Percentiles rank a stretch among this genome's conserved stretches.
Conservation (phyloP, 371 early-diverging fungal species). For the Capniomyces stellatus region DNA sequence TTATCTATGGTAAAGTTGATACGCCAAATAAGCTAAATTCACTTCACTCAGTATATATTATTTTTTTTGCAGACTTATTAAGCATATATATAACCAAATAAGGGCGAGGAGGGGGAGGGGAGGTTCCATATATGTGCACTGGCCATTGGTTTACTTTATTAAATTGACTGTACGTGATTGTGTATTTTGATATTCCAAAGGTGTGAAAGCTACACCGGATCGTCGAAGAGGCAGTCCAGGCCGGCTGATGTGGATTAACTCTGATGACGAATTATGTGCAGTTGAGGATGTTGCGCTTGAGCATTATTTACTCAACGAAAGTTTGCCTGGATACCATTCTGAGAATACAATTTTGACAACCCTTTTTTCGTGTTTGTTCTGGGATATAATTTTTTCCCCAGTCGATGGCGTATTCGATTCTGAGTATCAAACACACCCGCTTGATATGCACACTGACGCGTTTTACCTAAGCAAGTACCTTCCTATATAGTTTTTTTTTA, state of each 20-base stretch:
- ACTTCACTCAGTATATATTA: too few species aligned
- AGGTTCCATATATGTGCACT: too few species aligned
- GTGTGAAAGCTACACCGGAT: background rate
- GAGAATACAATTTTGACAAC: conserved; percentile 43
- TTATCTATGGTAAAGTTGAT: conserved; percentile 4
- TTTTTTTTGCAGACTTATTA: too few species aligned
- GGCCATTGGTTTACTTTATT: too few species aligned
- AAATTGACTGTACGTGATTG: too few species aligned
- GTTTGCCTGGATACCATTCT: conserved; percentile 32
- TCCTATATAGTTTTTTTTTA: background rate
- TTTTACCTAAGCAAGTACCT: conserved; percentile 33
- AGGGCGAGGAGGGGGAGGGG: too few species aligned
- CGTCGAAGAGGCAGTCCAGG: background rate
- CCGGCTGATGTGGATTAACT: background rate
- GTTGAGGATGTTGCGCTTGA: conserved; percentile 40
- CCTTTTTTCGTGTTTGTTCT: conserved; percentile 42
- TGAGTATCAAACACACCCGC: conserved; percentile 45
- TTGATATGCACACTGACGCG: conserved; percentile 44
- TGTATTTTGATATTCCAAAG: background rate
- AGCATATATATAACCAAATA: too few species aligned
- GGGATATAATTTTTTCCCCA: conserved; percentile 53
- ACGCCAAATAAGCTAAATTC: too few species aligned
- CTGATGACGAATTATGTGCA: conserved; percentile 30
- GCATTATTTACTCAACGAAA: conserved; percentile 26
- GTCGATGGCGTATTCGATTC: conserved; percentile 50